Conservation (phyloP, 129 eudicot species). For the Lactuca sativa region DNA sequence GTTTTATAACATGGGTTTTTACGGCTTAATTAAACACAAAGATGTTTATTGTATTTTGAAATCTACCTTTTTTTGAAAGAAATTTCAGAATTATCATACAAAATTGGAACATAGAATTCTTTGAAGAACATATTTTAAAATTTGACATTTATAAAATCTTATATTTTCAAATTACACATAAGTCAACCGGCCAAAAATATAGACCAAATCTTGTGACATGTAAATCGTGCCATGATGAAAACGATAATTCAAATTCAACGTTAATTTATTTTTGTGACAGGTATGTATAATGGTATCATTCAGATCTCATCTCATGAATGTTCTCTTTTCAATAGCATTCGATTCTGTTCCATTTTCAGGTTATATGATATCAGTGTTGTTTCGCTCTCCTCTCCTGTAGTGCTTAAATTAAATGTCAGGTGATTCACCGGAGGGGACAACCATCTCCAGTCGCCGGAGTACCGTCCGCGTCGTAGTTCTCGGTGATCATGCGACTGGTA, state of each 20-base stretch:
- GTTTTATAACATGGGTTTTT: too few relatives aligned
- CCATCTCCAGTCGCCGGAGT: conserved; percentile 43
- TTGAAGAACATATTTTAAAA: too few relatives aligned
- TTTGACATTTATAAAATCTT: too few relatives aligned
- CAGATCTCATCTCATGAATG: conserved; percentile 17
- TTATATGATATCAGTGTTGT: not conserved
- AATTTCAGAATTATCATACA: too few relatives aligned
- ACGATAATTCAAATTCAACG: conserved; percentile 18
- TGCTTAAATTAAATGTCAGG: conserved; percentile 45
- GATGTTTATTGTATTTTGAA: too few relatives aligned
- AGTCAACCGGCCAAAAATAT: too few relatives aligned
- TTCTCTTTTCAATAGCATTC: conserved; percentile 4
- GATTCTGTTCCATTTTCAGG: conserved; percentile 2
- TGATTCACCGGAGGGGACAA: conserved; percentile 23
- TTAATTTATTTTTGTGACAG: not conserved
- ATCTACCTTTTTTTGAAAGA: too few relatives aligned
- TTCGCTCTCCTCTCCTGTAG: conserved; percentile 5
- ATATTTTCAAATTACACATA: too few relatives aligned
- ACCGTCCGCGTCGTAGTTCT: conserved; percentile 80
- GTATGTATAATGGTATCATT: not conserved
- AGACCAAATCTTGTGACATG: not conserved
- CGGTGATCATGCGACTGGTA: conserved; percentile 89
- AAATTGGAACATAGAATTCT: too few relatives aligned
- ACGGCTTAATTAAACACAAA: too few relatives aligned
- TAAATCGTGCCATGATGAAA: conserved; percentile 7